Evolutionary conservation across 257 asterid species (phyloP).

Genomic region (Galeopsis tetrahit): DNA sequence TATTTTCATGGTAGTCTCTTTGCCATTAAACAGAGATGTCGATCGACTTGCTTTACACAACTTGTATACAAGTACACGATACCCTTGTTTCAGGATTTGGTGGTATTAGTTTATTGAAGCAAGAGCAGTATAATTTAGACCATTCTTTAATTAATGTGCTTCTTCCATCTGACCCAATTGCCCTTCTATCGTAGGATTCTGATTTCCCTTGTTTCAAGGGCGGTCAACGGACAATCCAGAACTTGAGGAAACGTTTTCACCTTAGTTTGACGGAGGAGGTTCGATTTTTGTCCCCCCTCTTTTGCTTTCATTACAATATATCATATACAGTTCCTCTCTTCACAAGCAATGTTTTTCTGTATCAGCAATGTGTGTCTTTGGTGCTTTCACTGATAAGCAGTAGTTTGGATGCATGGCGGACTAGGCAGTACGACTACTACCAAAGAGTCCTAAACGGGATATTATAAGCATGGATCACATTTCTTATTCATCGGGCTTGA

Average conservation of each 20-base stretch:
- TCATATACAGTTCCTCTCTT: slow-evolving; percentile 17
- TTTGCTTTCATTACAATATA: slow-evolving; percentile 27
- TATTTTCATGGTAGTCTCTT: not conserved
- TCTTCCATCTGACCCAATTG: slow-evolving; percentile 26
- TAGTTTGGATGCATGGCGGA: slow-evolving; percentile 99
- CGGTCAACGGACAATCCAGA: slow-evolving; percentile 93
- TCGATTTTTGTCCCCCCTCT: slow-evolving; percentile 25
- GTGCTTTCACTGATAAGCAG: slow-evolving; percentile 98
- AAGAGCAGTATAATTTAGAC: not conserved
- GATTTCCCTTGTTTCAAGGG: slow-evolving; percentile 99
- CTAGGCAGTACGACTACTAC: slow-evolving; percentile 96
- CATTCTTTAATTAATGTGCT: not conserved
- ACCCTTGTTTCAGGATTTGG: slow-evolving; percentile 8
- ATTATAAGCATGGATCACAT: slow-evolving; percentile 53
- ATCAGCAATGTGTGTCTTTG: slow-evolving; percentile 99
- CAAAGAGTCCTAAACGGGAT: slow-evolving; percentile 97
- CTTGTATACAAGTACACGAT: not conserved
- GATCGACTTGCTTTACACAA: not conserved
- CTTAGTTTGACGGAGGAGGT: slow-evolving; percentile 99
- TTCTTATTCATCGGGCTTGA: slow-evolving; percentile 21
- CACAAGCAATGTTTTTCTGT: slow-evolving; percentile 31
- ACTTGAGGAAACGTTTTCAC: slow-evolving; percentile 97
- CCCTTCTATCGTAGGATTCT: slow-evolving; percentile 69
- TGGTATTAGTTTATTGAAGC: slow-evolving; percentile 3
- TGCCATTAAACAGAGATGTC: not conserved